phyloP scores from a whole-genome alignment of 164 flowering plant genomes.

The Berberis vulgaris region DNA sequence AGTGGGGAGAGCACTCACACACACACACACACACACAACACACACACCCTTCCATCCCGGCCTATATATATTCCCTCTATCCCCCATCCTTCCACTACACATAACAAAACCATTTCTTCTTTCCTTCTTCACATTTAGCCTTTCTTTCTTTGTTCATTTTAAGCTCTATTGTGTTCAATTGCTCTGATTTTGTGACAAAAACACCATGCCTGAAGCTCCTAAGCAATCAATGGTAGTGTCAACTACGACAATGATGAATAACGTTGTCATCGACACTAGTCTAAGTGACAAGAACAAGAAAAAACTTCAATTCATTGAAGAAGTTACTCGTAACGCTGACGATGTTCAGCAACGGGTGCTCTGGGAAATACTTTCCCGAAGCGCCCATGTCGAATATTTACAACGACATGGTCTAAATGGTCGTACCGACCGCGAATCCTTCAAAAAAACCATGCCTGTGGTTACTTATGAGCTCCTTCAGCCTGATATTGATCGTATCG shows the following conservation, averaged over 20 bases:
- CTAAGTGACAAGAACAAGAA: not conserved
- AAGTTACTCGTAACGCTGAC: not conserved
- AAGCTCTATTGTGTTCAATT: not conserved
- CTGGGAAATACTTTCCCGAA: too few relatives aligned
- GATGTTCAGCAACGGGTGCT: not conserved
- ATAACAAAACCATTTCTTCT: slow-evolving; percentile 2
- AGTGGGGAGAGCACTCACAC: slow-evolving; percentile 8
- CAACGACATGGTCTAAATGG: too few relatives aligned
- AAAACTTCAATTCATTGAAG: not conserved
- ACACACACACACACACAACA: not conserved
- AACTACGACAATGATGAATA: not conserved
- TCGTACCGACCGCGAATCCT: too few relatives aligned
- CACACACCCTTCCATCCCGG: slow-evolving; percentile 7
- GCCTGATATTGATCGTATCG: not conserved
- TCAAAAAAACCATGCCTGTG: too few relatives aligned
- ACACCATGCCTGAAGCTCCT: not conserved
- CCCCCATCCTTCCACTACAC: slow-evolving; percentile 12
- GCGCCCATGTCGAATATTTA: too few relatives aligned
- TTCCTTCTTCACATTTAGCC: not conserved
- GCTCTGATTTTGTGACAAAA: too few relatives aligned
- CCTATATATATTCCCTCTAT: slow-evolving; percentile 22
- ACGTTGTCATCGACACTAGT: not conserved
- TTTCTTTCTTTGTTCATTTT: slow-evolving; percentile 1
- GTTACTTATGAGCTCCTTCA: not conserved
- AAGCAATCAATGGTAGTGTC: too few relatives aligned